phyloP scores from a whole-genome alignment of 768 basidiomycete species.

The Tylopilus rubrobrunneus region DNA sequence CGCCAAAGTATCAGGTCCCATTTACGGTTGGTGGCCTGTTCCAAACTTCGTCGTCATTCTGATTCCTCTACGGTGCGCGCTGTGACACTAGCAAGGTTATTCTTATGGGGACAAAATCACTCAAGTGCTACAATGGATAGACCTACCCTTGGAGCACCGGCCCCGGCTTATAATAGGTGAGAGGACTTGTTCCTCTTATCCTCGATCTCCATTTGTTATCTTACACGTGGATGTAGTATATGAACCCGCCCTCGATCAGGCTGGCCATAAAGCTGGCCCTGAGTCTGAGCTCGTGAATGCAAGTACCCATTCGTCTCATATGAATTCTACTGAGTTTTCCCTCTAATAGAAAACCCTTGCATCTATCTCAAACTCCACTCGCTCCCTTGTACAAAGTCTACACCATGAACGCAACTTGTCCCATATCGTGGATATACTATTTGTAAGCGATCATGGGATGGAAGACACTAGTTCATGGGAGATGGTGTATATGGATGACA shows the following conservation, averaged over 20 bases:
- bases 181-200: conserved; percentile 1
- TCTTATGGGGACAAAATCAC: conserved; percentile 51
- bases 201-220: neutral
- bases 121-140: conserved; percentile 74
- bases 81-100: neutral
- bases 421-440: conserved; percentile 78
- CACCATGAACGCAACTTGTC: conserved; percentile 68
- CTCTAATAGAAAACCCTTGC: conserved; percentile 50
- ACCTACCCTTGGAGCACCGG: conserved; percentile 51
- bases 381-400: conserved; percentile 39
- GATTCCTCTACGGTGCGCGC: neutral
- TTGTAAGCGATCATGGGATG: conserved; percentile 88
- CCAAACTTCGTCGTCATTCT: neutral
- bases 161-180: conserved; percentile 72
- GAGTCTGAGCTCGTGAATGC: conserved; percentile 66
- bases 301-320: conserved; percentile 20
- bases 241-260: conserved; percentile 82
- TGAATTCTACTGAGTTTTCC: conserved; percentile 1
- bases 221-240: conserved; percentile 45
- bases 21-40: conserved; percentile 12
- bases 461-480: conserved; percentile 76
- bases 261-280: conserved; percentile 68
- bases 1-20: conserved; percentile 11
- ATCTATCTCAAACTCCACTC: conserved; percentile 67
- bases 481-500: conserved; percentile 68